A percentile compares a stretch with the other conserved stretches of the same genome.
phyloP scores from a whole-genome alignment of 2,329 filamentous ascomycete genomes.

The Mollisia scopiformis region DNA sequence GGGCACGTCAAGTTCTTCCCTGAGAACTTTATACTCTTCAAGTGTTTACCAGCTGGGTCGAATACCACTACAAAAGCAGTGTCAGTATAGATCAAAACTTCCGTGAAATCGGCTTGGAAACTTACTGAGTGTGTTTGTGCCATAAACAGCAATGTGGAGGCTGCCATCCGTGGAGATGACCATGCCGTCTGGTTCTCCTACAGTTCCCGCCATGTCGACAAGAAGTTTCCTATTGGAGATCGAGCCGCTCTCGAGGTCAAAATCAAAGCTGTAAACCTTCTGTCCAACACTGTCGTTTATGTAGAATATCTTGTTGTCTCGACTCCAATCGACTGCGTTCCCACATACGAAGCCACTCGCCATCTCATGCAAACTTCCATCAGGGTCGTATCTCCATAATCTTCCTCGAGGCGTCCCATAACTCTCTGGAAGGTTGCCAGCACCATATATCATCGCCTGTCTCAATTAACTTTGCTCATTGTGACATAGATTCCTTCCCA shows the following conservation, averaged over 20 bases:
- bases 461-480: not conserved
- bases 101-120: not conserved
- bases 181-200: constrained; percentile 41
- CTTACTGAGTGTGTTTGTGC: constrained; percentile 37
- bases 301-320: constrained; percentile 37
- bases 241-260: constrained; percentile 1
- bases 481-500: not conserved
- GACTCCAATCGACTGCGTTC: constrained; percentile 42
- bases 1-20: constrained; percentile 40
- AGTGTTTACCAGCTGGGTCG: constrained; percentile 34
- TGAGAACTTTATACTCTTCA: constrained; percentile 40
- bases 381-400: constrained; percentile 33
- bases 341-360: constrained; percentile 39
- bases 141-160: constrained; percentile 42
- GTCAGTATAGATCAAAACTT: not conserved
- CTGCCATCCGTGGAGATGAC: too few relatives aligned
- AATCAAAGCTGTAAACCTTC: constrained; percentile 8
- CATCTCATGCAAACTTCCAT: constrained; percentile 39
- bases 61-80: constrained; percentile 32
- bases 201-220: constrained; percentile 5
- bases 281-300: constrained; percentile 13
- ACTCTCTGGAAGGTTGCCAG: constrained; percentile 34
- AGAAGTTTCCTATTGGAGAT: constrained; percentile 7
- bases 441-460: constrained; percentile 37
- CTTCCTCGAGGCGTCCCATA: constrained; percentile 35